Base-by-base conservation (phyloP, 225 moss, liverwort and hornwort genomes). In the Thuidium tamariscinum region DNA sequence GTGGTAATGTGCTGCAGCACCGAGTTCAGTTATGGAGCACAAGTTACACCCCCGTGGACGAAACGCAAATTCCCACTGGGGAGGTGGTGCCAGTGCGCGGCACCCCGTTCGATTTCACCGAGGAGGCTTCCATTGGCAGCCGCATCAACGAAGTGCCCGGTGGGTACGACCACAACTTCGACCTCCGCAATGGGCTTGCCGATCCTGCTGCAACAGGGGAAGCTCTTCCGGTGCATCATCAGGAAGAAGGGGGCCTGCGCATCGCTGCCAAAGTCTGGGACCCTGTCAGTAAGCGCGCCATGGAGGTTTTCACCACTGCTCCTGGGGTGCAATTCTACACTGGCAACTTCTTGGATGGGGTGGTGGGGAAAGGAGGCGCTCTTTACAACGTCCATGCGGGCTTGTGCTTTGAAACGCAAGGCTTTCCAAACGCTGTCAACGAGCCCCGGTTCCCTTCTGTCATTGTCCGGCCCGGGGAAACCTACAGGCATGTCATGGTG, bases 131-230 rank as follows among this genome's bases (percentile, higher is more conserved):
- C 42, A 87, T 97, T 12, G 91, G 95, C 49, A 92, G 92, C 82
- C 93, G 99, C 51, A 91, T 96, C 67, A 39, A 80, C 46, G 75
- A 92, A 62, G 89, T 98, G 19, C 90, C 93, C 7, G 89, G 93
- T 13, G 99, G 97, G 4, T 99, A 96, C 74, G 99, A 99, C 80
- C 96, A 96, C 89, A 99, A 99, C n/a, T 99, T 93, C 44, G 95
- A 95, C 90, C 92, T 93, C 79, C 89, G 89, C 71, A 63, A 81
- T 34, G 84, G 89, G 17, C 83, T 80, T 39, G 86, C 51, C 34
- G 89, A 85, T 19, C 63, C 85, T 29, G 73, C 82, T 29, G 77
- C 82, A 6, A 85, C 46, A 5, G 87, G 83, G 29, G 84, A 82
- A 51, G 51, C 86, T 39, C n/a, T n/a, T n/a, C 62, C 79, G 27